phyloP scores from a whole-genome alignment of 2,329 filamentous ascomycete genomes.

The Cladosporium sp. region DNA sequence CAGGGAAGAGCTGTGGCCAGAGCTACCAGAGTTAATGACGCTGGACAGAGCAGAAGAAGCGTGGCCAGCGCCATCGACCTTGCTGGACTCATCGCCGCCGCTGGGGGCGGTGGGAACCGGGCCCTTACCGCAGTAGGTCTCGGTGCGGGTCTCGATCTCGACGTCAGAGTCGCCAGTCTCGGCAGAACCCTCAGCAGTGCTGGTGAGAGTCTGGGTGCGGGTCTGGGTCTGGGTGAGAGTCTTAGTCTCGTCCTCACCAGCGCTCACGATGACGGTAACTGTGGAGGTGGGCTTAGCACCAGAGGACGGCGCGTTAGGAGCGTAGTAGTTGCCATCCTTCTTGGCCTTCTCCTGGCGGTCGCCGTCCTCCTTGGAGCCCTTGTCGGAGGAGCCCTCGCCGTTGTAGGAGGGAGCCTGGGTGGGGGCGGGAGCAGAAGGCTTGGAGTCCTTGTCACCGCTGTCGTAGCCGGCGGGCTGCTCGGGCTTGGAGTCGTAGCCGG shows the following conservation, averaged over 20 bases:
- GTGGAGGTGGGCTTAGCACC: conserved; percentile 9
- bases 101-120: conserved; percentile 6
- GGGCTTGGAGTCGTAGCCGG: conserved; percentile 1
- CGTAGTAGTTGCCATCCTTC: conserved; percentile 9
- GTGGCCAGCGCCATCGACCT: not conserved
- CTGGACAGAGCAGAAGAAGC: conserved; percentile 3
- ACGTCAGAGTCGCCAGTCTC: conserved; percentile 1
- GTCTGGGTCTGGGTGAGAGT: conserved; percentile 2
- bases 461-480: conserved; percentile 1
- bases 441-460: not conserved
- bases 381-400: not conserved
- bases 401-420: not conserved
- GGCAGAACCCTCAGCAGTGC: not conserved
- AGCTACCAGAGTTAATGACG: not conserved
- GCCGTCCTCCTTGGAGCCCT: not conserved
- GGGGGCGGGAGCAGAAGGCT: not conserved
- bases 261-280: conserved; percentile 10
- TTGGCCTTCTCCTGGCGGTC: not conserved
- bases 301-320: conserved; percentile 5
- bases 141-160: conserved; percentile 8
- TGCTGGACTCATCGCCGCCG: not conserved
- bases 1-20: conserved; percentile 2
- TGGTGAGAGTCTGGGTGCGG: conserved; percentile 1
- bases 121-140: conserved; percentile 13
- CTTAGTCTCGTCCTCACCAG: conserved; percentile 9